A percentile compares a stretch with the other conserved stretches of the same genome.
Conservation (phyloP, 1,139 yeast species). For the Yamadazyma jaroonii region DNA sequence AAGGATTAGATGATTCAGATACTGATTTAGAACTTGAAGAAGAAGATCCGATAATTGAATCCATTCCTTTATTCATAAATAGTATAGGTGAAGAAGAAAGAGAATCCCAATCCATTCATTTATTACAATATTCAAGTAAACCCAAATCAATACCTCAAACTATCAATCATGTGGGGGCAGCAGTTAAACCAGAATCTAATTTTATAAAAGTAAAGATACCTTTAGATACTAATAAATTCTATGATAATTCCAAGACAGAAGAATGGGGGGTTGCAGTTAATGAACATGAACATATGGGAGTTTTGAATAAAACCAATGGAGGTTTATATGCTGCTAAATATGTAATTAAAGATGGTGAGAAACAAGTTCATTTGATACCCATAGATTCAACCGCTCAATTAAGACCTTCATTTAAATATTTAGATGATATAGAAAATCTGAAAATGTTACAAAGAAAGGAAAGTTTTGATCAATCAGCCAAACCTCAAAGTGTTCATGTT, state of each 20-base stretch:
- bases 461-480: constrained; percentile 26
- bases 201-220: constrained; percentile 71
- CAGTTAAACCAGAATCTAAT: constrained; percentile 59
- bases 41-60: constrained; percentile 65
- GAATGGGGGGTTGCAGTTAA: constrained; percentile 60
- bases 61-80: constrained; percentile 60
- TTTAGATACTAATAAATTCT: constrained; percentile 59
- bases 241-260: constrained; percentile 60
- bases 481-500: constrained; percentile 35
- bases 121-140: constrained; percentile 73
- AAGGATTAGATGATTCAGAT: neutral
- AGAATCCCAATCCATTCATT: constrained; percentile 29
- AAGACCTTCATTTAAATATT: constrained; percentile 77
- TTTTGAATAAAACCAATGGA: constrained; percentile 54
- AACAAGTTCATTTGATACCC: constrained; percentile 61
- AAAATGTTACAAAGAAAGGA: constrained; percentile 25
- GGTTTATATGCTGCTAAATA: constrained; percentile 41
- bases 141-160: constrained; percentile 43
- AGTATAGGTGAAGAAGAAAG: constrained; percentile 17
- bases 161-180: constrained; percentile 33
- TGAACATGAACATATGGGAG: constrained; percentile 69
- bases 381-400: constrained; percentile 71
- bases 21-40: constrained; percentile 10
- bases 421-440: constrained; percentile 50
- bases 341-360: constrained; percentile 19